Evolutionary conservation across 345 rosid species (phyloP).

Genomic region (Brassica carinata): DNA sequence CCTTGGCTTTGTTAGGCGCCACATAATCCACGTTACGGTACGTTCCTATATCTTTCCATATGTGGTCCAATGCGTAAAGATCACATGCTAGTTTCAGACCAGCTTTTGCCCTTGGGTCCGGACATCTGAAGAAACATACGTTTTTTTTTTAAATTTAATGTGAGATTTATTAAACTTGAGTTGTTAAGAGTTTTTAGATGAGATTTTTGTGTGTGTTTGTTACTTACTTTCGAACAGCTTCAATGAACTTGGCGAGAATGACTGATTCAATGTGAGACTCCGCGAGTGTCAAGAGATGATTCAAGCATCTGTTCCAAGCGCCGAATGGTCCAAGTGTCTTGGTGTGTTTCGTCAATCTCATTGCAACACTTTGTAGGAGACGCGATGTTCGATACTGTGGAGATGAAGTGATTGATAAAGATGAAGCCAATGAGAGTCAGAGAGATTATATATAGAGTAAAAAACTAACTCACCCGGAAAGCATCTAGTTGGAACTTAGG

Average conservation of each 20-base stretch:
- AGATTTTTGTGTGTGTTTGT: background rate
- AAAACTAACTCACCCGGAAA: slow-evolving; percentile 72
- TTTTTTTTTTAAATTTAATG: background rate
- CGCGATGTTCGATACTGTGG: slow-evolving; percentile 94
- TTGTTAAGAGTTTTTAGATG: slow-evolving; percentile 18
- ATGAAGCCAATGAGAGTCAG: slow-evolving; percentile 2
- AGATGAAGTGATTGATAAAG: slow-evolving; percentile 1
- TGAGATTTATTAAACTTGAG: background rate
- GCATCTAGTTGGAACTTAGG: slow-evolving; percentile 97
- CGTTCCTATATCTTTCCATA: slow-evolving; percentile 96
- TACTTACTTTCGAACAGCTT: slow-evolving; percentile 79
- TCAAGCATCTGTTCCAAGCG: slow-evolving; percentile 98
- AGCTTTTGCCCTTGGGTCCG: slow-evolving; percentile 68
- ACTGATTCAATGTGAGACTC: slow-evolving; percentile 97
- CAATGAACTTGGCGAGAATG: slow-evolving; percentile 83
- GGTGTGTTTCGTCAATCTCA: slow-evolving; percentile 76
- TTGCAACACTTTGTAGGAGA: slow-evolving; percentile 83
- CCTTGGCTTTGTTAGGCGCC: slow-evolving; percentile 99
- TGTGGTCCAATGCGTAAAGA: slow-evolving; percentile 92
- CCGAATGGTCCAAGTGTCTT: slow-evolving; percentile 88
- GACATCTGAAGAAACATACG: slow-evolving; percentile 52
- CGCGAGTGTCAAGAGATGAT: slow-evolving; percentile 95
- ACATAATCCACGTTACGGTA: slow-evolving; percentile 91
- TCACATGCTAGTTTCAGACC: slow-evolving; percentile 89
- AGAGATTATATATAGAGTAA: background rate